Evolutionary conservation across 2,329 filamentous ascomycete genomes (phyloP), one percentile per base, ranked within the genome.

Genomic region (Microcera coccophila): DNA sequence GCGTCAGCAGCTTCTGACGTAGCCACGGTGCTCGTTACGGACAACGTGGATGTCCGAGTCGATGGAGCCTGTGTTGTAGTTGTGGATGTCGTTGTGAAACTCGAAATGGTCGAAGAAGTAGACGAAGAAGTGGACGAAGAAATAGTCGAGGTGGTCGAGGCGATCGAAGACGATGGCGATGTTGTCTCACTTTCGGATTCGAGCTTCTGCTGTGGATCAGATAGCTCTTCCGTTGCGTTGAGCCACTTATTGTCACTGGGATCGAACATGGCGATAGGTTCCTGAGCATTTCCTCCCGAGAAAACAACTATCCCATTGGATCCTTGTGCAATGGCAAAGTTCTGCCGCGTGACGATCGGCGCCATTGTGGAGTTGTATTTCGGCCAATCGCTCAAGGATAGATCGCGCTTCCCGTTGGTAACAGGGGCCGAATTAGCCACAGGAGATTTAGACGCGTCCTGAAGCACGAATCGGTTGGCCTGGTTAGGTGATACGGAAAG

Each of bases 241-340:
- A 85, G 65, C 91, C 91, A 97, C 35, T 74, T 70, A 62, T 96
- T 95, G 35, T 79, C 67, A 10, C 74, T 76, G 34, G 82, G 81
- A 57, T 95, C 75, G 64, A 95, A 97, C 46, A 96, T 79, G 50
- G 77, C 80, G 4, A 97, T 60, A 0, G 85, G 76, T 47, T 86
- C 76, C 2, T 84, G 68, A 5, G 71, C 65, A 53, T 78, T 81
- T 19, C 90, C 90, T 34, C 90, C 87, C n/a, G 84, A 81, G 47
- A 95, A 81, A 12, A 93, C 85, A 2, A 91, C 79, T 50, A 84
- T 68, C 3, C 85, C 87, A 49, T 78, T 67, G 1, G 74, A 58
- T 47, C 79, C 82, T 54, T 84, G 77, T 0, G 90, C 86, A 14
- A 95, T 63, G 0, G 87, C 84, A 58, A 81, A 94, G 36, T 81